A percentile compares a stretch with the other conserved stretches of the same genome.
These are phyloP conservation scores for Pyricularia pennisetigena DNA, from an alignment of 2,329 filamentous ascomycete species.

Conservation along the genomic window DNA sequence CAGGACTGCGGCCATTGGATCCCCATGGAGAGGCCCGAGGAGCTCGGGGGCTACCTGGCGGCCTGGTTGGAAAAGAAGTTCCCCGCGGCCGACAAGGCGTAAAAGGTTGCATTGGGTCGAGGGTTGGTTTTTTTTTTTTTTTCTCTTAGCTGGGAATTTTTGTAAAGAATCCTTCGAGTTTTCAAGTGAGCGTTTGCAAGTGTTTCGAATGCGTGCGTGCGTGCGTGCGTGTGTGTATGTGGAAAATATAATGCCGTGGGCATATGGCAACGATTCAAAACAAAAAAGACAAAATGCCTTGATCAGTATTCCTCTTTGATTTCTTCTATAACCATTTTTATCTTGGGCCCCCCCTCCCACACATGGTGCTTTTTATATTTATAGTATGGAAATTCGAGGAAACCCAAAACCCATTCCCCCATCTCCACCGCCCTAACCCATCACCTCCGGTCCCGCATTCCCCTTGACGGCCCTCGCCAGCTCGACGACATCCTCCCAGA, in stretches of 20 bases:
- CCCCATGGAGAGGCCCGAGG: constrained; percentile 17
- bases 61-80: neutral
- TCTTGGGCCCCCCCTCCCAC: no score
- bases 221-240: no score
- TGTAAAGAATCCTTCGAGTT: neutral
- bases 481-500: constrained; percentile 35
- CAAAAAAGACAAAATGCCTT: no score
- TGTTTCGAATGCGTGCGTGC: neutral
- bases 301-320: no score
- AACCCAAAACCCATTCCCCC: neutral
- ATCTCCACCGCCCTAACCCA: neutral
- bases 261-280: no score
- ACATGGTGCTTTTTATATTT: neutral
- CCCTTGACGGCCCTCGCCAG: constrained; percentile 14
- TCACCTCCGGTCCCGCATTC: neutral
- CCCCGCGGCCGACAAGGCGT: neutral
- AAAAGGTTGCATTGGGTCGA: neutral
- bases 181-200: neutral
- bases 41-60: constrained; percentile 10
- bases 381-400: neutral
- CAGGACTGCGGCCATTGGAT: constrained; percentile 20
- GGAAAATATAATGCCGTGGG: no score
- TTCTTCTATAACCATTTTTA: no score
- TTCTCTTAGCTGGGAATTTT: neutral
- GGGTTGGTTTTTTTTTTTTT: no score